Conservation (phyloP, 1,139 yeast species). For the Scheffersomyces segobiensis region DNA sequence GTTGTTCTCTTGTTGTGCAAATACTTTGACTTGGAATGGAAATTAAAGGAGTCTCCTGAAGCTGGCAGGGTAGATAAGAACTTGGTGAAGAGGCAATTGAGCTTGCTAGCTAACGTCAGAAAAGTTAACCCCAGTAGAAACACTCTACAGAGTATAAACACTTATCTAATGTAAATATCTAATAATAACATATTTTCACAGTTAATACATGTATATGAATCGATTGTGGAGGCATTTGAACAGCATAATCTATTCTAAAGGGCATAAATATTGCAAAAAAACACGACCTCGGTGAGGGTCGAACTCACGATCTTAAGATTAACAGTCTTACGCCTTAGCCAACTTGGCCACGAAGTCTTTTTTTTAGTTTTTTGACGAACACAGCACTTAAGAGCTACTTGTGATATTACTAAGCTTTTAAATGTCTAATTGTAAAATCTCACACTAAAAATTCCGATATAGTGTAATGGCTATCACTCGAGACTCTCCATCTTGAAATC, state of each 20-base stretch:
- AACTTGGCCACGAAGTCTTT: conserved; percentile 54
- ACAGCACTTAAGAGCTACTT: not conserved
- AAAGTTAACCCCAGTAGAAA: conserved; percentile 75
- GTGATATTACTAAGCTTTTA: too few species aligned
- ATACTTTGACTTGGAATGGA: conserved; percentile 47
- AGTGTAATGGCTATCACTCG: not conserved
- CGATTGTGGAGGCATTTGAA: too few species aligned
- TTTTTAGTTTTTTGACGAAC: not conserved
- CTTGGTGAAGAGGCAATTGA: conserved; percentile 57
- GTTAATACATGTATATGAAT: too few species aligned
- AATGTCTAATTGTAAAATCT: too few species aligned
- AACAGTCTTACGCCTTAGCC: conserved; percentile 59
- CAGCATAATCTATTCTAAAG: too few species aligned
- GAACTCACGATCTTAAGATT: conserved; percentile 49
- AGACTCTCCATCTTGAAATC: not conserved
- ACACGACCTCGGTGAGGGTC: conserved; percentile 47
- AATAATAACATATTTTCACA: conserved; percentile 6
- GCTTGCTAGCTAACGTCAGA: conserved; percentile 43
- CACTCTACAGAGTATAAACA: conserved; percentile 66
- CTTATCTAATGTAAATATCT: conserved; percentile 29
- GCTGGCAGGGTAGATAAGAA: conserved; percentile 45
- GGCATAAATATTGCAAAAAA: conserved; percentile 2
- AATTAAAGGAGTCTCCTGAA: conserved; percentile 4
- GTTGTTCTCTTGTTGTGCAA: conserved; percentile 52
- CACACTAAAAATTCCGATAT: not conserved